phyloP scores from a whole-genome alignment of 164 flowering plant species.

The Chimonanthus salicifolius region DNA sequence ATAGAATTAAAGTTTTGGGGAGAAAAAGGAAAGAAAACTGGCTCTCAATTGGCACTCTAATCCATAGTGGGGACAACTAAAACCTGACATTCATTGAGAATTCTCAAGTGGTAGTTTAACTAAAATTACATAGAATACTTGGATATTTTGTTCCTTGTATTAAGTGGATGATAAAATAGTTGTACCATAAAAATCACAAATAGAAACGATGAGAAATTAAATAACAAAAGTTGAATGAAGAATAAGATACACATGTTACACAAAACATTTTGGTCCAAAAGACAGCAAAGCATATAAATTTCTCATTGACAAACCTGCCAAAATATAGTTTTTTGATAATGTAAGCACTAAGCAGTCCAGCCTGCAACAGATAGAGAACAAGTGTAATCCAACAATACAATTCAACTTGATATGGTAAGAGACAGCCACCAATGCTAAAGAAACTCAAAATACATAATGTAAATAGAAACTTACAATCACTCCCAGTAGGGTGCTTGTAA shows the following conservation, averaged over 20 bases:
- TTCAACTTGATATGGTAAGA: background rate
- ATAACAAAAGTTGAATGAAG: background rate
- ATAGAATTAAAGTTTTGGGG: background rate
- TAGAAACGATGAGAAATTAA: background rate
- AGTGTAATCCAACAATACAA: background rate
- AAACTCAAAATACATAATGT: background rate
- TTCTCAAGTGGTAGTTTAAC: no score
- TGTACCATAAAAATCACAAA: no score
- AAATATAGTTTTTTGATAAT: constrained; percentile 62
- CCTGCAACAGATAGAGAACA: constrained; percentile 35
- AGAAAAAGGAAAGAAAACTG: constrained; percentile 2
- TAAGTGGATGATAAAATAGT: background rate
- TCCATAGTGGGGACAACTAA: no score
- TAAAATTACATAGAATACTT: no score
- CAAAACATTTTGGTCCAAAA: background rate
- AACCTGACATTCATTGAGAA: no score
- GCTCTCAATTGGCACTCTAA: no score
- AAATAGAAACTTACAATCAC: constrained; percentile 44
- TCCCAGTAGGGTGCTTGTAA: constrained; percentile 78
- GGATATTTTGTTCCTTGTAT: no score
- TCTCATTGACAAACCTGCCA: constrained; percentile 26
- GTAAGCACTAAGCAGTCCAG: constrained; percentile 87
- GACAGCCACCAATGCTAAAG: background rate
- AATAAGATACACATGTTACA: background rate
- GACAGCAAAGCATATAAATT: background rate